Evolutionary conservation across 192 early-diverging fungal genomes (phyloP).

Genomic region (Thamnidium elegans): DNA sequence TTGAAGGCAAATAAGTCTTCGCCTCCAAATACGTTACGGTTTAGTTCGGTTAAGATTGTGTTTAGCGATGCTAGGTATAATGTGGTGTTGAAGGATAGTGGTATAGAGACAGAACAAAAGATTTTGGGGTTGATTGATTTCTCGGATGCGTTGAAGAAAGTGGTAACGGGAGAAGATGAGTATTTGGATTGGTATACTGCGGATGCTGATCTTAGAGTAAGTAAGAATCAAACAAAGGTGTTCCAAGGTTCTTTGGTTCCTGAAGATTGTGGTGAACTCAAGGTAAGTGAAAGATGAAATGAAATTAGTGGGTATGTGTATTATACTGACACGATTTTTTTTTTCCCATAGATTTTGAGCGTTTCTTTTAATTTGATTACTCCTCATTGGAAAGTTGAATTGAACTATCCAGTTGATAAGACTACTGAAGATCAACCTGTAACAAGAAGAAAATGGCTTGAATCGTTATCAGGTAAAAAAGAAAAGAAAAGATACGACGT

Average conservation of each 20-base stretch:
- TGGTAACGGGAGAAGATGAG: constrained; percentile 11
- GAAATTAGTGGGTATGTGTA: background rate
- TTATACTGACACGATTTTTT: background rate
- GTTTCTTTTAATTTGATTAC: constrained; percentile 44
- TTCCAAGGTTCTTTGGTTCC: constrained; percentile 58
- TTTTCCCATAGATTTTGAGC: constrained; percentile 41
- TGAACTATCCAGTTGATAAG: constrained; percentile 40
- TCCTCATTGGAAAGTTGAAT: constrained; percentile 42
- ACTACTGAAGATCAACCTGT: constrained; percentile 25
- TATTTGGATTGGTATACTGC: constrained; percentile 36
- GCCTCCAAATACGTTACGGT: constrained; percentile 46
- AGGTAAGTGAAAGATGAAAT: constrained; percentile 37
- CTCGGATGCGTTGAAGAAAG: constrained; percentile 6
- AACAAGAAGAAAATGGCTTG: constrained; percentile 28
- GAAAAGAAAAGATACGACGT: too few species aligned
- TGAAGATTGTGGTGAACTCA: constrained; percentile 52
- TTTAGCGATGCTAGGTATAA: constrained; percentile 63
- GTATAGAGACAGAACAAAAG: background rate
- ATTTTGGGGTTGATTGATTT: constrained; percentile 27
- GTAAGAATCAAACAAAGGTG: constrained; percentile 48
- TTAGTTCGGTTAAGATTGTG: constrained; percentile 48
- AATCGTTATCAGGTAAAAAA: constrained; percentile 12
- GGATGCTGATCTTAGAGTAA: constrained; percentile 46
- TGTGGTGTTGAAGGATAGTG: constrained; percentile 39
- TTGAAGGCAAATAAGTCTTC: constrained; percentile 40